phyloP scores from a whole-genome alignment of 805 yeast species.

The Saccharomycopsis sp. region DNA sequence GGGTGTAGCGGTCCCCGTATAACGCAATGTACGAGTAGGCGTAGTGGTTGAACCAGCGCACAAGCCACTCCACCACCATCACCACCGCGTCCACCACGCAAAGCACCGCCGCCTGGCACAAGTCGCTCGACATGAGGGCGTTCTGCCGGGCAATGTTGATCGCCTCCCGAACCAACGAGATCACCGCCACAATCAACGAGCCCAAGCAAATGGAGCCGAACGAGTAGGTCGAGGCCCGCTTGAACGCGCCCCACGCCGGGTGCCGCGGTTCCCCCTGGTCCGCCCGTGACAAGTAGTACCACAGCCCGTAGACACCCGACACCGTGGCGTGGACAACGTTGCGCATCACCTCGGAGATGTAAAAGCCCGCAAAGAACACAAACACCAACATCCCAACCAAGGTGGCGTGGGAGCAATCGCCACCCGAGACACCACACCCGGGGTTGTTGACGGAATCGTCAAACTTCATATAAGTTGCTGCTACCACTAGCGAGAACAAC shows the following conservation, averaged over 20 bases:
- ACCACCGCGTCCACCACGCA: constrained; percentile 51
- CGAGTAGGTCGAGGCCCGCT: constrained; percentile 73
- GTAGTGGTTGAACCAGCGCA: constrained; percentile 80
- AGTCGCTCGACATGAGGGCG: constrained; percentile 42
- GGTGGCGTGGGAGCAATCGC: constrained; percentile 50
- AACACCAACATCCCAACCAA: constrained; percentile 63
- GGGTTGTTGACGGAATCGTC: constrained; percentile 45
- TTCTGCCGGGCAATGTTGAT: constrained; percentile 44
- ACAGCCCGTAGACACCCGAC: constrained; percentile 79
- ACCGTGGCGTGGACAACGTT: constrained; percentile 75
- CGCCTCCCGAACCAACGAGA: constrained; percentile 56
- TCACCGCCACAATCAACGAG: constrained; percentile 58
- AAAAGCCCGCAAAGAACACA: constrained; percentile 76
- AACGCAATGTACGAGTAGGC: constrained; percentile 83
- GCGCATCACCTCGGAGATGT: constrained; percentile 72
- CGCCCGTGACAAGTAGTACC: constrained; percentile 75
- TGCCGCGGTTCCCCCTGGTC: constrained; percentile 70
- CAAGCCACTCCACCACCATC: constrained; percentile 66
- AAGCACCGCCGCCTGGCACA: constrained; percentile 43
- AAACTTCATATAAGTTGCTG: constrained; percentile 71
- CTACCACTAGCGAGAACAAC: constrained; percentile 58
- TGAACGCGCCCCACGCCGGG: constrained; percentile 77
- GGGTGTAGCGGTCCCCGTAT: constrained; percentile 70
- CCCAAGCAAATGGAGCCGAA: constrained; percentile 90
- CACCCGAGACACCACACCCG: constrained; percentile 42